Conservation (phyloP, 768 basidiomycete species). For the Dentipellis sp. region DNA sequence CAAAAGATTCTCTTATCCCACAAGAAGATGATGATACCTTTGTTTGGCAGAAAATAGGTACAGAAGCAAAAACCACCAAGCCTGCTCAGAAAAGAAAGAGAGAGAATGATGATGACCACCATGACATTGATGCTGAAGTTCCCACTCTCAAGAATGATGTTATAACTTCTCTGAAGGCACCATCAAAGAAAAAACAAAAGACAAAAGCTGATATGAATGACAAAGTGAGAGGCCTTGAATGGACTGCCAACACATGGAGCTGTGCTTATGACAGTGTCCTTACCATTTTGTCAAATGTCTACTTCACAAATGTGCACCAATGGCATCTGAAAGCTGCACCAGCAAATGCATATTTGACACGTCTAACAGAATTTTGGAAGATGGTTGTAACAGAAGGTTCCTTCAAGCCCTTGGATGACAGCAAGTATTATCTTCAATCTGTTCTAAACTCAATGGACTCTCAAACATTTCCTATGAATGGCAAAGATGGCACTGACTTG, state of each 20-base stretch:
- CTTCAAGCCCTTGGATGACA: no score
- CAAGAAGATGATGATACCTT: neutral
- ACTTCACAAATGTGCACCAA: neutral
- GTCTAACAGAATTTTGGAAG: no score
- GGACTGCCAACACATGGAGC: conserved; percentile 1
- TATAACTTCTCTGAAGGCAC: neutral
- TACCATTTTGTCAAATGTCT: neutral
- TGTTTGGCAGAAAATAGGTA: neutral
- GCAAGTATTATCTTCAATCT: no score
- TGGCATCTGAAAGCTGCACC: no score
- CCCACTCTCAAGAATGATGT: neutral
- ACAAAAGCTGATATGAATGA: neutral
- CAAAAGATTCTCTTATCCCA: neutral
- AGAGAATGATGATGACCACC: neutral
- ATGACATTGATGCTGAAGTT: neutral
- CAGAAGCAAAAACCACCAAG: neutral
- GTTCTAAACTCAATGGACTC: no score
- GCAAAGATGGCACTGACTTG: no score
- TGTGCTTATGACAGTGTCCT: conserved; percentile 8
- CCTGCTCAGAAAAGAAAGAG: neutral
- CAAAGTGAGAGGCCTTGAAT: neutral
- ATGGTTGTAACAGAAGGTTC: no score
- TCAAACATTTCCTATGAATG: no score
- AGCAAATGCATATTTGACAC: no score
- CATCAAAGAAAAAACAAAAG: neutral